Conservation (phyloP, 768 basidiomycete genomes). For the Boletellus sp. region DNA sequence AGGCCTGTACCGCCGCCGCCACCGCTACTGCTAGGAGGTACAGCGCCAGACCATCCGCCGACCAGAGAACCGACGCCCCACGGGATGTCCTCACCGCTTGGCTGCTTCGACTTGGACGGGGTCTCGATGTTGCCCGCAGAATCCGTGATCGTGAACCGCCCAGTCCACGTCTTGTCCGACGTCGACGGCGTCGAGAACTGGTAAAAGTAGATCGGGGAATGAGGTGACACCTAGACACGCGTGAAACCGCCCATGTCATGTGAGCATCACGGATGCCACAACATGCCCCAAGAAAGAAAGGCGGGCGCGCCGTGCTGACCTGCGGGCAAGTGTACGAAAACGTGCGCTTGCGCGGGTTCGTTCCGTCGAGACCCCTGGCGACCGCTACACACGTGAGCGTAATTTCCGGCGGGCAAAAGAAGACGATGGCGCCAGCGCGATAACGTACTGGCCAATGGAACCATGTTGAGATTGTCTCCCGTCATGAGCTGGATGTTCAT, state of each 20-base stretch:
- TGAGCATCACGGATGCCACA: no score
- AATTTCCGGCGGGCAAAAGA: no score
- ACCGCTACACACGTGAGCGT: constrained; percentile 46
- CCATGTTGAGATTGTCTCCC: constrained; percentile 68
- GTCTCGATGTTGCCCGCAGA: constrained; percentile 41
- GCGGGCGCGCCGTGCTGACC: constrained; percentile 34
- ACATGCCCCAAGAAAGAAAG: no score
- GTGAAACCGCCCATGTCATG: no score
- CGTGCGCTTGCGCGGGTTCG: constrained; percentile 38
- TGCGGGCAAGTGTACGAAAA: constrained; percentile 64
- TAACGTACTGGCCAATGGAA: constrained; percentile 57
- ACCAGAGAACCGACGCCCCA: constrained; percentile 65
- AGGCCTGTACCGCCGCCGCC: not conserved
- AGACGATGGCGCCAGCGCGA: not conserved
- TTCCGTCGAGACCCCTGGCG: constrained; percentile 57
- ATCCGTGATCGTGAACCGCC: constrained; percentile 70
- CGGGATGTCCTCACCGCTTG: constrained; percentile 45
- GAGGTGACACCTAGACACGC: constrained; percentile 64
- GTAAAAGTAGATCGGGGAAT: constrained; percentile 77
- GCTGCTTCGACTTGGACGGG: constrained; percentile 52
- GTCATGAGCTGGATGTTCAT: constrained; percentile 82
- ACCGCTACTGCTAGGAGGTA: constrained; percentile 15
- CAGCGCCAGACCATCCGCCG: constrained; percentile 36
- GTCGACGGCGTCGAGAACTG: constrained; percentile 56
- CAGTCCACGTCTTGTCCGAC: constrained; percentile 55